These are phyloP conservation scores for Candida sakaeoensis DNA, from an alignment of 805 yeast species.

Conservation along the genomic window DNA sequence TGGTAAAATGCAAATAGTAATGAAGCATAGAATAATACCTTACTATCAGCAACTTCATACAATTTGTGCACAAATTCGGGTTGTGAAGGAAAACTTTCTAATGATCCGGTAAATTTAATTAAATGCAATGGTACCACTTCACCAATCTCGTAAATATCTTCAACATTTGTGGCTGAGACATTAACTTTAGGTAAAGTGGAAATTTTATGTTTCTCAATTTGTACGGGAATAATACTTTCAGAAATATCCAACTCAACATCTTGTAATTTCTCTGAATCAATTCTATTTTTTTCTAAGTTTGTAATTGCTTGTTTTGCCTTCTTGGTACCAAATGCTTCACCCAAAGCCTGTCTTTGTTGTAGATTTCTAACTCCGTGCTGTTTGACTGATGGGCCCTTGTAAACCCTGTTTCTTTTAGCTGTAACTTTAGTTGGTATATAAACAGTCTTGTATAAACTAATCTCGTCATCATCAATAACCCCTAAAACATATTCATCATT, in stretches of 20 bases:
- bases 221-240: conserved; percentile 52
- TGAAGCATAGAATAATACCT: conserved; percentile 76
- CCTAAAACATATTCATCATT: conserved; percentile 63
- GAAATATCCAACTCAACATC: conserved; percentile 76
- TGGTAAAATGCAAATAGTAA: conserved; percentile 75
- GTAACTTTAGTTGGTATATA: conserved; percentile 60
- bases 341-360: conserved; percentile 76
- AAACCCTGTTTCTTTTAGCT: conserved; percentile 54
- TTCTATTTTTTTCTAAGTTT: conserved; percentile 75
- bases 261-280: conserved; percentile 79
- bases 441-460: conserved; percentile 64
- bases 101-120: conserved; percentile 53
- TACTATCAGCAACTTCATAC: conserved; percentile 19
- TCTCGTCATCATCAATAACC: conserved; percentile 61
- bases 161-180: conserved; percentile 75
- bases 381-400: conserved; percentile 61
- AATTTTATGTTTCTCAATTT: conserved; percentile 49
- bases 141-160: conserved; percentile 74
- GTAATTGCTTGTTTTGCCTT: conserved; percentile 88
- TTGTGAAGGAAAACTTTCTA: conserved; percentile 56
- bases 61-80: conserved; percentile 50
- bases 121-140: conserved; percentile 69
- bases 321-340: conserved; percentile 96
- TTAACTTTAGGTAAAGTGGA: conserved; percentile 68
- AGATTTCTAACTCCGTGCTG: conserved; percentile 49